Base-by-base conservation (phyloP, 768 basidiomycete species). In the Hydnomerulius pinastri region DNA sequence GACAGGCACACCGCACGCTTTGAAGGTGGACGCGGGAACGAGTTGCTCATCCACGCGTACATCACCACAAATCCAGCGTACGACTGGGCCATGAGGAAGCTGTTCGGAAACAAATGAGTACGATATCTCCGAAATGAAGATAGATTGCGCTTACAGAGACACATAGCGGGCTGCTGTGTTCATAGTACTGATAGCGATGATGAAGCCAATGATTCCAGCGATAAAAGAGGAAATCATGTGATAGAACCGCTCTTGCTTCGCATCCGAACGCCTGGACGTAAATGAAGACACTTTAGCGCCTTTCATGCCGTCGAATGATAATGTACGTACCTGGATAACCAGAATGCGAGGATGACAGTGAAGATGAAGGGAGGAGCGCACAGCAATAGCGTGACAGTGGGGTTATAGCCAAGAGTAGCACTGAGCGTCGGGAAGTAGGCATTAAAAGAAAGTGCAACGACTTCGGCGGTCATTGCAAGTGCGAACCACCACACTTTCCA, bases 1-100 rank as follows among this genome's bases (percentile, higher is more conserved):
- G 91, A 90, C 38, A 95, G 73, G 15, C 85, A 86, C 17, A 93
- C 87, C 3, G 92, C 89, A 18, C 92, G 85, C 68, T 94, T 95
- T 28, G 85, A 82, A 1, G 91, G 82, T 7, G 92, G 86, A 17
- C 85, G 82, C 30, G 90, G 83, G 68, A 95, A 76, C 21, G 77
- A 75, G 57, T 75, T 79, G 48, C 71, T 75, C 53, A 81, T 71
- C 81, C 79, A 79, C 17, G 77, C 70, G 55, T 68, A 56, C 59
- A 88, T 83, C 54, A 78, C 77, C 56, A 91, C 81, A 65, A 85
- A 86, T 7, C 81, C 89, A 4, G 84, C 78, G 60, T 88, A 87
- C 3, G 82, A 81, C 57, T 85, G 82, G 3, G 86, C 83, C 83
- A 90, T 85, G 45, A 91, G 68, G 69, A 92, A 90, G 13, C 86